Base-by-base conservation (phyloP, 495 filamentous ascomycete species). In the Rostrohypoxylon terebratum region DNA sequence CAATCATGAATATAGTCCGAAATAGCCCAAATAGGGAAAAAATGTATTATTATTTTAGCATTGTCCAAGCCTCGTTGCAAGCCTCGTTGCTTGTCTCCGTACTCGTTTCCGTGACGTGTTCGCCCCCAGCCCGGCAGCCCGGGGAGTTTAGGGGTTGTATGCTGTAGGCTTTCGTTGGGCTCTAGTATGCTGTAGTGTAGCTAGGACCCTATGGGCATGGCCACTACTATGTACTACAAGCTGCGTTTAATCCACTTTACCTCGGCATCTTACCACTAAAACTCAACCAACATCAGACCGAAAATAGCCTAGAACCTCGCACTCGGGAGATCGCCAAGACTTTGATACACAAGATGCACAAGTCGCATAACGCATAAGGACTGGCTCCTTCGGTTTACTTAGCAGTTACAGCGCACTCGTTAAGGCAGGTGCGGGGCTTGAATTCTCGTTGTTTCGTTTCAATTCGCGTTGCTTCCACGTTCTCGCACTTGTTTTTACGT, bases 281-380 rank as follows among this genome's bases (percentile, higher is more conserved):
- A 38, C 34, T 53, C 6, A 5, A 21, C 20, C n/a, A 50, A 60
- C 34, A 55, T 33, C 31, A 68, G 57, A 18, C 33, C 23, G 11
- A 31, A 53, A 55, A 55, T 55, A 36, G 23, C 23, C 23, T 53
- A 53, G 48, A 21, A 21, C 59, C 61, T 61, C 42, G 42, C 42
- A 45, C 42, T 45, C 62, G 68, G 68, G 68, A 71, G 69, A 67
- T 72, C 69, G 40, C 58, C 58, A 62, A 66, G 47, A 45, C 10
- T 36, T n/a, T 16, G 34, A 44, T 13, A 31, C 45, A 23, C 45
- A 47, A n/a, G 25, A 42, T 13, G 51, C 31, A 62, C 48, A 18
- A 66, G 53, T 66, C 48, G 21, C 10, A 33, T 23, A 23, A 59
- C 48, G 21, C 10, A 33, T 23, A 23, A 59, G 16, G 23, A 21